Evolutionary conservation across 345 rosid species (phyloP).

Genomic region (Lepidium didymum): DNA sequence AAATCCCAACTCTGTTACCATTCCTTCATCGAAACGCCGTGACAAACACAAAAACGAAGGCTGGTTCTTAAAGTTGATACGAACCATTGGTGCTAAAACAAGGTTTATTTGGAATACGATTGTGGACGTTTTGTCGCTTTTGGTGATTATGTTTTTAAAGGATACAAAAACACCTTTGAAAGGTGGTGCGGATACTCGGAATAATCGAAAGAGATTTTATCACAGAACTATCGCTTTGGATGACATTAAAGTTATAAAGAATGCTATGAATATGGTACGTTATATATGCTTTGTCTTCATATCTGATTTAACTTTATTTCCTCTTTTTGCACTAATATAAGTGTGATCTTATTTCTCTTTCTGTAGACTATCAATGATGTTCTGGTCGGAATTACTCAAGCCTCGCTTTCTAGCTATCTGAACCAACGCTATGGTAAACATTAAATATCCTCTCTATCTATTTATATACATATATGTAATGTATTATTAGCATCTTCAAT

Average conservation of each 20-base stretch:
- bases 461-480: background rate
- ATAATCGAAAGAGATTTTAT: conserved; percentile 23
- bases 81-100: conserved; percentile 27
- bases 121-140: conserved; percentile 32
- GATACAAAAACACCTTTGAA: conserved; percentile 42
- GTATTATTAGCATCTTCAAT: no score
- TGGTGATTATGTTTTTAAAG: conserved; percentile 33
- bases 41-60: background rate
- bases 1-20: conserved; percentile 41
- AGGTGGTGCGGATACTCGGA: background rate
- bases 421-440: background rate
- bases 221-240: conserved; percentile 32
- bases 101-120: conserved; percentile 40
- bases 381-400: conserved; percentile 47
- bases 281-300: background rate
- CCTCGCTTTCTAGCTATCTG: conserved; percentile 46
- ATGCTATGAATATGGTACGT: conserved; percentile 3
- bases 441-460: background rate
- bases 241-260: conserved; percentile 35
- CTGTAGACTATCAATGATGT: conserved; percentile 66
- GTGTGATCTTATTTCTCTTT: no score
- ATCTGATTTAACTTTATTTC: background rate
- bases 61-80: conserved; percentile 25
- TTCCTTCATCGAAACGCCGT: conserved; percentile 30
- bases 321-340: background rate